Conservation (phyloP, 495 filamentous ascomycete species). For the Penicillium soppii region DNA sequence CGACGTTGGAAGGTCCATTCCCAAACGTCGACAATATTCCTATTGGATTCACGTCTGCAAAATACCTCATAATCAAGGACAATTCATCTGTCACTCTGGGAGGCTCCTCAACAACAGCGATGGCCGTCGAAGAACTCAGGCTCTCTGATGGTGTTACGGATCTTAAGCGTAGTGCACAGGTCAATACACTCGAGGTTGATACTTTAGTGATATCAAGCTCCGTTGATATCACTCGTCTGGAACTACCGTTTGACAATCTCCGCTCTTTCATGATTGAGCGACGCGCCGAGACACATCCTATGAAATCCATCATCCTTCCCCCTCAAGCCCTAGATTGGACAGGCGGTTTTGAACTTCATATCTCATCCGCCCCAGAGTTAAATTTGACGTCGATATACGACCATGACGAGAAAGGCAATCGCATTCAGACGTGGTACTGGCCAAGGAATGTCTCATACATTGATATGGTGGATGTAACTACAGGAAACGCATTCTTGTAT, state of each 20-base stretch:
- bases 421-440: too few species aligned
- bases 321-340: too few species aligned
- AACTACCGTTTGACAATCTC: not conserved
- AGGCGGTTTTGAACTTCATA: too few species aligned
- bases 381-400: too few species aligned
- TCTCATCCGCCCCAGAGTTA: too few species aligned
- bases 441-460: too few species aligned
- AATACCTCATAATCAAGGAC: not conserved
- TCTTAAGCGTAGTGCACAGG: not conserved
- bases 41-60: not conserved
- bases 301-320: too few species aligned
- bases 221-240: not conserved
- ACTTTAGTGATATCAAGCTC: not conserved
- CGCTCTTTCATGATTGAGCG: too few species aligned
- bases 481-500: too few species aligned
- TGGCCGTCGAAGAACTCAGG: not conserved
- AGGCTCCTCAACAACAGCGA: not conserved
- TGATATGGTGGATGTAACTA: too few species aligned
- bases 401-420: too few species aligned
- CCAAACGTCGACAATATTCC: slow-evolving; percentile 3
- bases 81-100: slow-evolving; percentile 1
- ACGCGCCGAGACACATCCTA: not conserved
- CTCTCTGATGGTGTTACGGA: not conserved
- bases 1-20: not conserved
- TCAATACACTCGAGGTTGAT: not conserved